A percentile compares a stretch with the other conserved stretches of the same genome.
phyloP scores from a whole-genome alignment of 2,329 filamentous ascomycete genomes.

The Colletotrichum sp. region DNA sequence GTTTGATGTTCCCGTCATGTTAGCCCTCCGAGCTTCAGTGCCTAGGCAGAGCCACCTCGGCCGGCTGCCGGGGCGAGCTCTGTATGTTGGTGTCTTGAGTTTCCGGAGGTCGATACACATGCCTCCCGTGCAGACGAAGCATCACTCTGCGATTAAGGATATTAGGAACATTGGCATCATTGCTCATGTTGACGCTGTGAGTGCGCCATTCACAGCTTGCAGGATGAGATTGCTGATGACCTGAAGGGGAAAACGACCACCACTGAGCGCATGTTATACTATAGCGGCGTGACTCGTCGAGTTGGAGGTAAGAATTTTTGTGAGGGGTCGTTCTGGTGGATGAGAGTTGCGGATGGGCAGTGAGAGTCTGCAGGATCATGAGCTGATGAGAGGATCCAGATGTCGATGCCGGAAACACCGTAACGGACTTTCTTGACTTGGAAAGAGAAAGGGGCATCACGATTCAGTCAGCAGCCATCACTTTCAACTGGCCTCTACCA shows the following conservation, averaged over 20 bases:
- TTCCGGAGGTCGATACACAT: slow-evolving; percentile 8
- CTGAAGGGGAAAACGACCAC: slow-evolving; percentile 90
- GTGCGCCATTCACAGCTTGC: slow-evolving; percentile 26
- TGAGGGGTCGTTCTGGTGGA: background rate
- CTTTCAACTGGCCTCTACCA: slow-evolving; percentile 85
- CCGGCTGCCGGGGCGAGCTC: background rate
- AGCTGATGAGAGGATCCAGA: slow-evolving; percentile 51
- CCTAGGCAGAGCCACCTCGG: background rate
- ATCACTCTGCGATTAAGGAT: slow-evolving; percentile 54
- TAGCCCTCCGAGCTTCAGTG: slow-evolving; percentile 6
- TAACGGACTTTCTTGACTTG: slow-evolving; percentile 94
- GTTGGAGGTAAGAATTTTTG: slow-evolving; percentile 66
- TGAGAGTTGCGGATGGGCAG: background rate
- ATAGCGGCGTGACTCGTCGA: slow-evolving; percentile 86
- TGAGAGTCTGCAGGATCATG: background rate
- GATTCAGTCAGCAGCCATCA: slow-evolving; percentile 96
- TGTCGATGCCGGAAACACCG: slow-evolving; percentile 95
- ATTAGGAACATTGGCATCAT: slow-evolving; percentile 98
- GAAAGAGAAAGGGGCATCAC: slow-evolving; percentile 94
- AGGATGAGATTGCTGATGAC: slow-evolving; percentile 19
- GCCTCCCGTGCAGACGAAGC: slow-evolving; percentile 22
- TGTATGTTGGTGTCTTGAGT: background rate
- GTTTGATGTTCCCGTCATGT: slow-evolving; percentile 1
- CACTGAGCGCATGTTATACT: slow-evolving; percentile 98
- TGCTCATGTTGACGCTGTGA: slow-evolving; percentile 91